Percentiles rank a stretch among this genome's conserved stretches.
Evolutionary conservation across 805 yeast genomes (phyloP).

Genomic region (Metschnikowia koreensis): DNA sequence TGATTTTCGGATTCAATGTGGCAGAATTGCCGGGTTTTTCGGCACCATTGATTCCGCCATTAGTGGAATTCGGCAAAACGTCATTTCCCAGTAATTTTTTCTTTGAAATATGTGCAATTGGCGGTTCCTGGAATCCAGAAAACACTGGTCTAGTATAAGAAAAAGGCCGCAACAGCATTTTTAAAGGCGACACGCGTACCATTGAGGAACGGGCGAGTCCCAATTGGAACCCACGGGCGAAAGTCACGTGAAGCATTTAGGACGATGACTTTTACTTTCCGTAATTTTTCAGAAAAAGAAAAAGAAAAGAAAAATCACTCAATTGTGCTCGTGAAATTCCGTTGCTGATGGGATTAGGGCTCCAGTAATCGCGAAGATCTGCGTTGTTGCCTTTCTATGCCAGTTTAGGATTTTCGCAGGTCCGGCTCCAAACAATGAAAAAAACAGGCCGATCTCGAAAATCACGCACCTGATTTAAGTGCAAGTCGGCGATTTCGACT

Average conservation of each 20-base stretch:
- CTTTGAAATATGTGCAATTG: slow-evolving; percentile 6
- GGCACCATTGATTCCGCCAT: neutral
- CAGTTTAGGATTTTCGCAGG: too few species aligned
- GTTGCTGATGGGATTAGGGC: too few species aligned
- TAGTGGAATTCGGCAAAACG: neutral
- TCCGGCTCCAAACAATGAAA: too few species aligned
- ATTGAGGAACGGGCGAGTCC: neutral
- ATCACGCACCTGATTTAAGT: too few species aligned
- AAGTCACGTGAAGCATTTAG: neutral
- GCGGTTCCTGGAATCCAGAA: slow-evolving; percentile 14
- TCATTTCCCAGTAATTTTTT: neutral
- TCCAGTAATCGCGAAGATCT: too few species aligned
- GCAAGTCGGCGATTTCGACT: too few species aligned
- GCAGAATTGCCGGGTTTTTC: neutral
- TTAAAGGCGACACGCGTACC: neutral
- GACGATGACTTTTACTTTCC: too few species aligned
- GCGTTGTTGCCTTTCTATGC: too few species aligned
- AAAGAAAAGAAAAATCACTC: neutral
- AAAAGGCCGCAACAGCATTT: slow-evolving; percentile 1
- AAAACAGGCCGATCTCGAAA: too few species aligned
- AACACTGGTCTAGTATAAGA: neutral
- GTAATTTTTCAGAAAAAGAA: neutral
- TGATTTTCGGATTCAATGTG: neutral
- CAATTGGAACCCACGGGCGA: neutral
- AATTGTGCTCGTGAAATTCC: neutral